Conservation (phyloP, 2,329 filamentous ascomycete genomes). For the Venturia effusa region DNA sequence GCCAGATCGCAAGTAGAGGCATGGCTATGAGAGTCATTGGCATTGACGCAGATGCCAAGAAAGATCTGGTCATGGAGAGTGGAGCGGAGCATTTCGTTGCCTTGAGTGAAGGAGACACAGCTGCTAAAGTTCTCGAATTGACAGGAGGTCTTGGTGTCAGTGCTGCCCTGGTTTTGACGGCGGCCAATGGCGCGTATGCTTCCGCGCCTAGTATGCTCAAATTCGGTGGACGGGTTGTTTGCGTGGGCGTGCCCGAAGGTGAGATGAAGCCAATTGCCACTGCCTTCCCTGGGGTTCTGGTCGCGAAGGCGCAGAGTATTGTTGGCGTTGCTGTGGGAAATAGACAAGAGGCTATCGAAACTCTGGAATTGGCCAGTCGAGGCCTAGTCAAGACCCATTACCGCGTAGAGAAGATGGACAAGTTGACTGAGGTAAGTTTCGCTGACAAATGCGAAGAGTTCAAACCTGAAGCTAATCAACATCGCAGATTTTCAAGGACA, state of each 20-base stretch:
- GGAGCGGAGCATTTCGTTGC: constrained; percentile 58
- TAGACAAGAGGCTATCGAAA: constrained; percentile 38
- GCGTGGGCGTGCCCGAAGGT: constrained; percentile 38
- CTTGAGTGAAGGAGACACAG: constrained; percentile 41
- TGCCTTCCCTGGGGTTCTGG: constrained; percentile 29
- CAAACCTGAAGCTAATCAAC: not conserved
- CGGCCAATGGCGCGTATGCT: constrained; percentile 37
- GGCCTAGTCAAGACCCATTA: constrained; percentile 39
- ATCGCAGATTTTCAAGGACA: constrained; percentile 31
- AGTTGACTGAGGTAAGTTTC: constrained; percentile 26
- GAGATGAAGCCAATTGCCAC: constrained; percentile 33
- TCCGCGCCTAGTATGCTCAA: constrained; percentile 29
- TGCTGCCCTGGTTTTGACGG: constrained; percentile 46
- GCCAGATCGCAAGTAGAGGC: constrained; percentile 48
- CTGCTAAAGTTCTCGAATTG: constrained; percentile 45
- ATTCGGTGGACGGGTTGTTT: constrained; percentile 35
- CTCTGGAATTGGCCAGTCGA: constrained; percentile 33
- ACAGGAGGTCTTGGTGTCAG: constrained; percentile 50
- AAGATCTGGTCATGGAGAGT: constrained; percentile 48
- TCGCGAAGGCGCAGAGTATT: constrained; percentile 32
- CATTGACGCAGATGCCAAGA: constrained; percentile 53
- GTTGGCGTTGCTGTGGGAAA: constrained; percentile 36
- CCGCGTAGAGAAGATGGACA: constrained; percentile 35
- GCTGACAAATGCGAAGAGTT: not conserved
- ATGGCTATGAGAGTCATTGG: constrained; percentile 56